Percentiles rank a stretch among this genome's conserved stretches.
phyloP scores from a whole-genome alignment of 192 early-diverging fungal genomes.

The Pecoramyces ruminantium region DNA sequence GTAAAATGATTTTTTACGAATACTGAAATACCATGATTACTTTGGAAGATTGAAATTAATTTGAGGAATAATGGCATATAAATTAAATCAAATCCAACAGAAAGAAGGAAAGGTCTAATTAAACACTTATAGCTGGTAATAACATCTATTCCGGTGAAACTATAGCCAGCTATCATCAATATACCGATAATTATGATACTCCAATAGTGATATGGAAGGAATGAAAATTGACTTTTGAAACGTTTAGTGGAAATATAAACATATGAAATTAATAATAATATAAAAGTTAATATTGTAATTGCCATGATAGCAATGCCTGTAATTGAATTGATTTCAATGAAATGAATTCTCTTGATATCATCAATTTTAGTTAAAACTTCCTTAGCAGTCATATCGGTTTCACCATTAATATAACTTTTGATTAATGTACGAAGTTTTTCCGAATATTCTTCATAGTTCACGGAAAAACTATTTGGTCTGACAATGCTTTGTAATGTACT shows the following conservation, averaged over 20 bases:
- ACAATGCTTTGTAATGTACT: not conserved
- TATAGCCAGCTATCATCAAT: not conserved
- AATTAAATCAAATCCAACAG: not conserved
- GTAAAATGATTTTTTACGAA: not conserved
- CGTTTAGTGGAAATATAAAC: not conserved
- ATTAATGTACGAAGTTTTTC: not conserved
- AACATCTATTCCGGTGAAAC: not conserved
- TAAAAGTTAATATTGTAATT: not conserved
- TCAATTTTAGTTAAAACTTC: not conserved
- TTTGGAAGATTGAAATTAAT: not conserved
- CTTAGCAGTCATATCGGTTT: not conserved
- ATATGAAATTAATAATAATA: not conserved
- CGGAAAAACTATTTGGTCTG: not conserved
- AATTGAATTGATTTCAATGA: not conserved
- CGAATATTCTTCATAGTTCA: not conserved
- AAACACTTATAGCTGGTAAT: not conserved
- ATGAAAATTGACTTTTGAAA: not conserved
- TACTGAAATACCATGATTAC: not conserved
- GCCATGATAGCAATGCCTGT: not conserved
- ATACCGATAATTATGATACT: not conserved
- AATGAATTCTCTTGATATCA: not conserved
- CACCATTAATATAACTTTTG: not conserved
- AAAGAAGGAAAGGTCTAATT: not conserved
- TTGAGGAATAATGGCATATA: not conserved
- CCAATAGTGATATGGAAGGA: not conserved